phyloP scores from a whole-genome alignment of 225 moss, liverwort and hornwort species.

The Polytrichum formosum region DNA sequence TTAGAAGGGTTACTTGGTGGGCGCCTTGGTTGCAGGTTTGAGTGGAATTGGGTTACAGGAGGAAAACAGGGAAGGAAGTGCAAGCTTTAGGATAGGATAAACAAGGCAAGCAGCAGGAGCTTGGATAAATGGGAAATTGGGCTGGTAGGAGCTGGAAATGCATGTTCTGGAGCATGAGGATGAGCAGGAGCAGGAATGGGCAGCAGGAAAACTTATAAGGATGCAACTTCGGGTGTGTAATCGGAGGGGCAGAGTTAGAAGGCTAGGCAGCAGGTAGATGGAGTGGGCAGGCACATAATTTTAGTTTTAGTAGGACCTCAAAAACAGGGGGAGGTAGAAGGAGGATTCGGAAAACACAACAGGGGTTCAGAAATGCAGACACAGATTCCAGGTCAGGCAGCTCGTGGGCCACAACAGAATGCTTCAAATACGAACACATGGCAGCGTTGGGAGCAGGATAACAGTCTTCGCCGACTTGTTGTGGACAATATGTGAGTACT shows the following conservation, averaged over 20 bases:
- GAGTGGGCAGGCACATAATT: constrained; percentile 36
- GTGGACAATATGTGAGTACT: constrained; percentile 82
- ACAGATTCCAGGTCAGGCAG: constrained; percentile 62
- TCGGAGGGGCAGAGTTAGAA: constrained; percentile 29
- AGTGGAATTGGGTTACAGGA: constrained; percentile 21
- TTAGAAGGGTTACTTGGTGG: constrained; percentile 21
- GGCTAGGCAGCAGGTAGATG: constrained; percentile 30
- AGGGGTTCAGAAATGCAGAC: constrained; percentile 73
- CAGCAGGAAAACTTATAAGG: constrained; percentile 5
- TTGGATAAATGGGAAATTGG: background rate
- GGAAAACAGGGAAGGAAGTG: background rate
- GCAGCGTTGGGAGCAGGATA: constrained; percentile 74
- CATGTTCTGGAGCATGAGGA: background rate
- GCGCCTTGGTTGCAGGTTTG: constrained; percentile 41
- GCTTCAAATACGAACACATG: constrained; percentile 35
- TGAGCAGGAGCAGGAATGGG: constrained; percentile 3
- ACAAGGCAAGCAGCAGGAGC: background rate
- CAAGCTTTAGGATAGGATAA: background rate
- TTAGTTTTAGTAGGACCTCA: constrained; percentile 22
- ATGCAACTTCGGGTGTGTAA: constrained; percentile 19
- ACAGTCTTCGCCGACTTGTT: constrained; percentile 66
- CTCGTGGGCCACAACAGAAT: constrained; percentile 73
- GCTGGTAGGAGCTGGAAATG: constrained; percentile 4
- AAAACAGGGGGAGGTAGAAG: constrained; percentile 21
- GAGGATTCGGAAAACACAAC: constrained; percentile 28